Conservation (phyloP, 2,329 filamentous ascomycete species). For the Aureobasidium subglaciale region DNA sequence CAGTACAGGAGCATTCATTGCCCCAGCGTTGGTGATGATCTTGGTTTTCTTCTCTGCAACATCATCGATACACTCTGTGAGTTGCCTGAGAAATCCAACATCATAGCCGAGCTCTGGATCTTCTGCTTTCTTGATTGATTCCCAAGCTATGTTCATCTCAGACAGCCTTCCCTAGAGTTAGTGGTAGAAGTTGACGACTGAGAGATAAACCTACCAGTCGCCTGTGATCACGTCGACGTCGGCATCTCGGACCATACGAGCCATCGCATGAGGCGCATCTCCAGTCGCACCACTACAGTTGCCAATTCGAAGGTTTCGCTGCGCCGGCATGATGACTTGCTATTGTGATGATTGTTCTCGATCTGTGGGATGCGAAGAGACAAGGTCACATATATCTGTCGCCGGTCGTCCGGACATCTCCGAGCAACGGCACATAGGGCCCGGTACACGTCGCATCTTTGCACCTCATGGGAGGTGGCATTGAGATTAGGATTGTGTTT, state of each 20-base stretch:
- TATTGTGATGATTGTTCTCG: not conserved
- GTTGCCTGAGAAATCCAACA: slow-evolving; percentile 44
- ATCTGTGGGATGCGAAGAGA: not conserved
- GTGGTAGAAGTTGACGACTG: slow-evolving; percentile 16
- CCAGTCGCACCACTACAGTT: slow-evolving; percentile 11
- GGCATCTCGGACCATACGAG: slow-evolving; percentile 5
- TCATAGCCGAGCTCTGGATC: slow-evolving; percentile 18
- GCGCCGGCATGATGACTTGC: not conserved
- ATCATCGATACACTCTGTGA: slow-evolving; percentile 37
- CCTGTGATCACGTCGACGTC: slow-evolving; percentile 46
- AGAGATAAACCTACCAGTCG: slow-evolving; percentile 47
- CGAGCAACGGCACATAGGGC: not conserved
- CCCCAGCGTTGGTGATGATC: slow-evolving; percentile 51
- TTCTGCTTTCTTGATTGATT: slow-evolving; percentile 9
- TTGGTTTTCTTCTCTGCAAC: slow-evolving; percentile 46
- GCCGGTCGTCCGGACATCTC: not conserved
- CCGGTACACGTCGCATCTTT: not conserved
- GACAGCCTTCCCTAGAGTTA: slow-evolving; percentile 15
- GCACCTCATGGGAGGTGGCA: not conserved
- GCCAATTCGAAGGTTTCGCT: not conserved
- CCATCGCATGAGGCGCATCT: slow-evolving; percentile 12
- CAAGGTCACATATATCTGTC: not conserved
- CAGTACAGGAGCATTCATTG: slow-evolving; percentile 47
- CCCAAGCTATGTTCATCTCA: slow-evolving; percentile 10
- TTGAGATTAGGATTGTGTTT: not conserved